Conservation (phyloP, 345 rosid genomes). For the Gossypium rotundifolium region DNA sequence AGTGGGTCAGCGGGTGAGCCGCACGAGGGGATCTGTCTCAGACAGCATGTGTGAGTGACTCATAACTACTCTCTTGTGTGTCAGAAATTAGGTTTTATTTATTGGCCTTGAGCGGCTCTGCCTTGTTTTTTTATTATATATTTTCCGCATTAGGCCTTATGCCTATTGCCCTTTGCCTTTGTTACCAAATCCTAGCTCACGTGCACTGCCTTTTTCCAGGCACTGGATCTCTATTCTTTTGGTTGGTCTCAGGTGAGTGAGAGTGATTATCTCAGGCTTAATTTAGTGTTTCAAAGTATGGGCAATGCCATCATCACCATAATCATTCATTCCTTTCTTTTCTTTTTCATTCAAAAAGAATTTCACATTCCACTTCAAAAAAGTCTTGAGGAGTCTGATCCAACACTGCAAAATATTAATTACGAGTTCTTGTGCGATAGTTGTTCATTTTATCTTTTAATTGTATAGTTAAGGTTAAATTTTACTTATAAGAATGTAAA, state of each 20-base stretch:
- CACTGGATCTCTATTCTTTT: background rate
- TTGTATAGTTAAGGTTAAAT: no score
- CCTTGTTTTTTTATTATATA: background rate
- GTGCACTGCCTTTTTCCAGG: constrained; percentile 20
- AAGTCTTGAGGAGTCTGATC: no score
- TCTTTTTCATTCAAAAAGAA: no score
- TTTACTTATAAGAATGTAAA: no score
- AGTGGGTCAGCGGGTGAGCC: constrained; percentile 49
- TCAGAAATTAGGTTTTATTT: constrained; percentile 5
- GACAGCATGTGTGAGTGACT: background rate
- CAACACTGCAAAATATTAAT: no score
- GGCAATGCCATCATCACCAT: background rate
- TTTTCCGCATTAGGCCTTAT: background rate
- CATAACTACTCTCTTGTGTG: background rate
- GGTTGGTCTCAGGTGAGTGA: background rate
- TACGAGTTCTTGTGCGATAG: no score
- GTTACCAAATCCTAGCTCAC: constrained; percentile 13
- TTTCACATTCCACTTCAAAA: no score
- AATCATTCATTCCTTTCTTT: background rate
- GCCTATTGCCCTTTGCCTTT: background rate
- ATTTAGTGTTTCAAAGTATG: background rate
- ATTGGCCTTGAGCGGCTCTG: background rate
- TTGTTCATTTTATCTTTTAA: no score
- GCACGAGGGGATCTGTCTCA: constrained; percentile 60
- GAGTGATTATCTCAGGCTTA: background rate